phyloP scores from a whole-genome alignment of 2,329 filamentous ascomycete genomes.

The Sphaerulina musiva region DNA sequence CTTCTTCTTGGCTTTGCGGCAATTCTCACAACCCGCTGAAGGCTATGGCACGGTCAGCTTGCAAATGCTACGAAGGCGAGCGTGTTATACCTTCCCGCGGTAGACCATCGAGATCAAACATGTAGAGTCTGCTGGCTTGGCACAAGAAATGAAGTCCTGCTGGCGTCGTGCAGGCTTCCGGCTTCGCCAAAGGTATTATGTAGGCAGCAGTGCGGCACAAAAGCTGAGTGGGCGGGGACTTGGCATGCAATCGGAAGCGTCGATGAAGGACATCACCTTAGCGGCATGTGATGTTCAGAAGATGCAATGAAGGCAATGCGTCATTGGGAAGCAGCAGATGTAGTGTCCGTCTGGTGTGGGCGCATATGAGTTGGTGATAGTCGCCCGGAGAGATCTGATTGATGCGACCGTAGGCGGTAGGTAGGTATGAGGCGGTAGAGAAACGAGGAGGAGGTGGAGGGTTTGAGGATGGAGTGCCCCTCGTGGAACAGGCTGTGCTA shows the following conservation, averaged over 20 bases:
- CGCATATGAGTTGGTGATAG: no score
- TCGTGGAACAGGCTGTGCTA: no score
- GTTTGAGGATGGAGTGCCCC: no score
- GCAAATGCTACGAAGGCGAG: neutral
- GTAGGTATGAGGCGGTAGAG: no score
- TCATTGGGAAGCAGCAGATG: neutral
- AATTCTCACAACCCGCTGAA: constrained; percentile 31
- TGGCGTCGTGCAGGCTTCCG: neutral
- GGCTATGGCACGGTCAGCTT: constrained; percentile 14
- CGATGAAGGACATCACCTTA: constrained; percentile 7
- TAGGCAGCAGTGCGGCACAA: neutral
- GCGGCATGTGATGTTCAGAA: neutral
- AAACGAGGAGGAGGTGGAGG: no score
- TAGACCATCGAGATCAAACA: constrained; percentile 24
- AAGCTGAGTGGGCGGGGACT: neutral
- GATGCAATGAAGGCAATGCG: neutral
- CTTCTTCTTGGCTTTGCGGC: constrained; percentile 32
- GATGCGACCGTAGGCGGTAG: no score
- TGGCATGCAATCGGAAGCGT: neutral
- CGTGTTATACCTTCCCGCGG: constrained; percentile 24
- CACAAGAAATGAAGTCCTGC: neutral
- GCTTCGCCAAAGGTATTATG: neutral
- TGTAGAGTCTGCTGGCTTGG: neutral
- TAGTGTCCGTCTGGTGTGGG: no score
- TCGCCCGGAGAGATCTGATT: no score